phyloP scores from a whole-genome alignment of 2,329 filamentous ascomycete genomes.

The Ascochyta fabae region DNA sequence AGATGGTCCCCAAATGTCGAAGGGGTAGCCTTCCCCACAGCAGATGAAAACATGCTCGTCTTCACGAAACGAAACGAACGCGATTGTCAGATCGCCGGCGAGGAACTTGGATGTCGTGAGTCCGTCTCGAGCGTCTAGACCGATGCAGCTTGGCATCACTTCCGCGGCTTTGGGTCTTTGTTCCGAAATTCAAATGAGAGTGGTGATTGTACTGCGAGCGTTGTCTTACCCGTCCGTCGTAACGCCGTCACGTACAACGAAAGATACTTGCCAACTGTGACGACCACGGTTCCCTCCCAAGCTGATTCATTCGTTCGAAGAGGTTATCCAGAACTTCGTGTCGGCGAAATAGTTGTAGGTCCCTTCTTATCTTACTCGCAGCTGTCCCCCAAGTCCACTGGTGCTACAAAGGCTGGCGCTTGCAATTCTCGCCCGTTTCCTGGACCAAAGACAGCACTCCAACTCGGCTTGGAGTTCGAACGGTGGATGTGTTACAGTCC shows the following conservation, averaged over 20 bases:
- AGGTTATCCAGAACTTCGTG: no score
- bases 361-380: no score
- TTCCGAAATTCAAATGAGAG: background rate
- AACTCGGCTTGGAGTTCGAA: no score
- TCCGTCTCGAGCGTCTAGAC: background rate
- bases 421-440: no score
- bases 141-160: background rate
- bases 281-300: no score
- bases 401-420: no score
- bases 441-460: no score
- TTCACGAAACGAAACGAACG: constrained; percentile 8
- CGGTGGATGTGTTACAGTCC: no score
- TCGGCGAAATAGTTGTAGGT: no score
- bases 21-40: constrained; percentile 6
- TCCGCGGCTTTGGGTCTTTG: background rate
- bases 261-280: background rate
- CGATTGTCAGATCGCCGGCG: constrained; percentile 9
- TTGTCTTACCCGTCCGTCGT: background rate
- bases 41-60: background rate
- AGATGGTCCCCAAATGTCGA: background rate
- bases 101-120: background rate
- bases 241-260: background rate
- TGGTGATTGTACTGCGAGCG: background rate
- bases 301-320: no score
- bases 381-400: no score